Evolutionary conservation across 176 grass and related monocot species (phyloP).

Genomic region (Dendrocalamus sinicus): DNA sequence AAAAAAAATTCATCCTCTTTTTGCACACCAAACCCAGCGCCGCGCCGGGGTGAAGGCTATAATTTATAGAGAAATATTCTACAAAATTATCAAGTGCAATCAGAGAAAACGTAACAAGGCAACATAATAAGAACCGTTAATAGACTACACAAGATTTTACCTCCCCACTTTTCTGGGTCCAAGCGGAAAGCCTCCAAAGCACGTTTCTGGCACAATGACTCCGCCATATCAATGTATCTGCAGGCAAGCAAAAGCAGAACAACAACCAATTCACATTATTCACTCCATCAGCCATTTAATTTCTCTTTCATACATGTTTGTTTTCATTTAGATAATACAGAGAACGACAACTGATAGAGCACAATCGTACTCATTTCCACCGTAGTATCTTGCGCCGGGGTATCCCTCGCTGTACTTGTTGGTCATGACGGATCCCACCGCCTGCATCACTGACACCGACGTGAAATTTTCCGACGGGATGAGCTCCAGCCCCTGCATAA

Average conservation of each 20-base stretch:
- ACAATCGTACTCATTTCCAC: conserved; percentile 84
- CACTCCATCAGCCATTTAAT: background rate
- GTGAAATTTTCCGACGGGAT: conserved; percentile 99
- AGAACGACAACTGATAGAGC: background rate
- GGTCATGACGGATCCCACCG: conserved; percentile 97
- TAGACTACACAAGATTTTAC: conserved; percentile 48
- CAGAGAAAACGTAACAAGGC: background rate
- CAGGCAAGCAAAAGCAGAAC: conserved; percentile 42
- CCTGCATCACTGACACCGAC: conserved; percentile 94
- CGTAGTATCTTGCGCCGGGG: conserved; percentile 98
- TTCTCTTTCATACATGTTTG: background rate
- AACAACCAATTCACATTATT: conserved; percentile 32
- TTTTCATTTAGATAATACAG: background rate
- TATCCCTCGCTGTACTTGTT: conserved; percentile 99
- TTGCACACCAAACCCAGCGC: conserved; percentile 17
- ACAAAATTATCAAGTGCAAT: background rate
- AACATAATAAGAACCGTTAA: background rate
- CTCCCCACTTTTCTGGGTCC: conserved; percentile 97
- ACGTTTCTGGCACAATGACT: conserved; percentile 90
- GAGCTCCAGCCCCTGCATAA: conserved; percentile 84
- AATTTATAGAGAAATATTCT: background rate
- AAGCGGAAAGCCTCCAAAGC: conserved; percentile 86
- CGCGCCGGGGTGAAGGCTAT: background rate
- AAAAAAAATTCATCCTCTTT: conserved; percentile 8
- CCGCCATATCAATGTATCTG: conserved; percentile 97